phyloP scores from a whole-genome alignment of 805 yeast species.

The Spathaspora sp. region DNA sequence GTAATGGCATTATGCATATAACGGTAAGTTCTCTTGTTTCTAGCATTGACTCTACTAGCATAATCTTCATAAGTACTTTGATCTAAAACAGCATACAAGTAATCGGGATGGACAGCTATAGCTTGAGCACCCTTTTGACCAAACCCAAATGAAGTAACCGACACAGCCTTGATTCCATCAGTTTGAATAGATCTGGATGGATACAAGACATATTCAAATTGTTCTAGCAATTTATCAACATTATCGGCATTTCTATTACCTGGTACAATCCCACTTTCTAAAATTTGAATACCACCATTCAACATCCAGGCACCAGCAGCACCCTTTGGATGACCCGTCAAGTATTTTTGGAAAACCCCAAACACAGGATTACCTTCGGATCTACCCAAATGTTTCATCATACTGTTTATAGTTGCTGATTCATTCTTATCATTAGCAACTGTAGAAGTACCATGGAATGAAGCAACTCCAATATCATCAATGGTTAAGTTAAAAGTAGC shows the following conservation, averaged over 20 bases:
- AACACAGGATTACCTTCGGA: slow-evolving; percentile 95
- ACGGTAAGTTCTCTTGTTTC: slow-evolving; percentile 88
- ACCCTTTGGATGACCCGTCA: slow-evolving; percentile 99
- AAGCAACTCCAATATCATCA: slow-evolving; percentile 94
- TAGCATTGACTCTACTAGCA: slow-evolving; percentile 61
- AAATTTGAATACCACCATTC: slow-evolving; percentile 94
- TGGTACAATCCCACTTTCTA: slow-evolving; percentile 91
- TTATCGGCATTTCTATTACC: slow-evolving; percentile 99
- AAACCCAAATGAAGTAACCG: slow-evolving; percentile 96
- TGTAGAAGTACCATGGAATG: slow-evolving; percentile 99
- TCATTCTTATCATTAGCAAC: slow-evolving; percentile 99
- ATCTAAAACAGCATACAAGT: slow-evolving; percentile 80
- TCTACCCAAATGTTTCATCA: slow-evolving; percentile 96
- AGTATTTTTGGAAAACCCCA: slow-evolving; percentile 98
- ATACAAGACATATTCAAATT: slow-evolving; percentile 84
- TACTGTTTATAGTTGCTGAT: slow-evolving; percentile 81
- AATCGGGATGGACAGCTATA: slow-evolving; percentile 86
- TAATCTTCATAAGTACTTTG: slow-evolving; percentile 69
- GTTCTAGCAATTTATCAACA: slow-evolving; percentile 77
- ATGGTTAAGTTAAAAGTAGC: slow-evolving; percentile 90
- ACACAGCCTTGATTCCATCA: slow-evolving; percentile 95
- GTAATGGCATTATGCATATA: slow-evolving; percentile 95
- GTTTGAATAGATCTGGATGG: slow-evolving; percentile 93
- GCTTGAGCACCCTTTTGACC: slow-evolving; percentile 99
- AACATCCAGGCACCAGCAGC: slow-evolving; percentile 99